These are phyloP conservation scores for Scheffersomyces parashehatae DNA, from an alignment of 1,139 yeast genomes.

Conservation along the genomic window DNA sequence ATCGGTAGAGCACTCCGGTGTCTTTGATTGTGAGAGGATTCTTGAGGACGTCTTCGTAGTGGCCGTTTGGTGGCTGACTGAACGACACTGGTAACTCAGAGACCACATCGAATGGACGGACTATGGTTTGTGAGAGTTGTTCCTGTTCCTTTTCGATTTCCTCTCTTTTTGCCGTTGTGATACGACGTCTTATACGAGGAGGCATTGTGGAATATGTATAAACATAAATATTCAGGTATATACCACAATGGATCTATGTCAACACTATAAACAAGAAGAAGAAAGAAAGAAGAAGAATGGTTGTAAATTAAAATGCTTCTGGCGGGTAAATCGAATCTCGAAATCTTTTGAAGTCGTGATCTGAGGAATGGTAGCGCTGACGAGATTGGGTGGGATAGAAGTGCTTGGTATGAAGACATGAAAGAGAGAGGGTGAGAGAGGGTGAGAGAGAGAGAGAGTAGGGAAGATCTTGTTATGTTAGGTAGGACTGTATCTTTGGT, in stretches of 20 bases:
- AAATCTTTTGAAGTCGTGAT: slow-evolving; percentile 2
- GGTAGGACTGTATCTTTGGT: too few species aligned
- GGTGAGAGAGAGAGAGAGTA: too few species aligned
- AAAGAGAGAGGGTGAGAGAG: too few species aligned
- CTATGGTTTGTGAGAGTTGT: slow-evolving; percentile 41
- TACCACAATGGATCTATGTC: too few species aligned
- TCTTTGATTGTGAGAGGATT: slow-evolving; percentile 73
- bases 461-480: too few species aligned
- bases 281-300: too few species aligned
- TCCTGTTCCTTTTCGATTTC: slow-evolving; percentile 51
- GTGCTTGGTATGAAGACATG: too few species aligned
- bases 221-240: too few species aligned
- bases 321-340: not conserved
- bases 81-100: slow-evolving; percentile 73
- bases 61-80: slow-evolving; percentile 58
- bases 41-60: slow-evolving; percentile 50
- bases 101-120: slow-evolving; percentile 66
- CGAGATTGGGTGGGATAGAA: too few species aligned
- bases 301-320: not conserved
- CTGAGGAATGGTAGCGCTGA: too few species aligned
- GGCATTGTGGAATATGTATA: slow-evolving; percentile 25
- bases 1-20: slow-evolving; percentile 67
- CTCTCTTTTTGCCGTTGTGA: slow-evolving; percentile 47
- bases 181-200: slow-evolving; percentile 48
- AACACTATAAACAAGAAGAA: too few species aligned